These are phyloP conservation scores for Primulina eburnea DNA, from an alignment of 257 asterid genomes.

Conservation along the genomic window DNA sequence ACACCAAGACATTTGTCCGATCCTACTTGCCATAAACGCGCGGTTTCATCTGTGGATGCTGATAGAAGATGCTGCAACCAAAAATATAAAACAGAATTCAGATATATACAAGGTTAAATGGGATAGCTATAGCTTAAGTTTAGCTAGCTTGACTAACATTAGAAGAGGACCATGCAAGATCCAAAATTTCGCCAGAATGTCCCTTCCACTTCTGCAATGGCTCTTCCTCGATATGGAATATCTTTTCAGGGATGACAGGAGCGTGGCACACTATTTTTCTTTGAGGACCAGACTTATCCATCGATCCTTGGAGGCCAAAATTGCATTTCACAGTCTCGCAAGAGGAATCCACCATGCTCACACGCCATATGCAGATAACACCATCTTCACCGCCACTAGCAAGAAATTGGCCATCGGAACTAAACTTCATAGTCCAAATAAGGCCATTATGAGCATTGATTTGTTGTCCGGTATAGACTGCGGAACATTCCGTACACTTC, in stretches of 20 bases:
- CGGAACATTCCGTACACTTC: constrained; percentile 48
- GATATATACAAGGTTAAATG: background rate
- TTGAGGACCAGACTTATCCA: constrained; percentile 14
- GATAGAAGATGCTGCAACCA: constrained; percentile 65
- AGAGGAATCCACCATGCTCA: constrained; percentile 32
- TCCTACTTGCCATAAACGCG: constrained; percentile 66
- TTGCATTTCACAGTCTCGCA: constrained; percentile 23
- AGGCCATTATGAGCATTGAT: constrained; percentile 59
- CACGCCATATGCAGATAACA: constrained; percentile 63
- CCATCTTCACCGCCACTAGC: constrained; percentile 93
- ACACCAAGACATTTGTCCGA: constrained; percentile 51
- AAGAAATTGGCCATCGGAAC: constrained; percentile 67
- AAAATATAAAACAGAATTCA: constrained; percentile 18
- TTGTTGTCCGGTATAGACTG: constrained; percentile 52
- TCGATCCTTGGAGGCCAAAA: constrained; percentile 18
- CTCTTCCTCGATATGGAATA: constrained; percentile 53
- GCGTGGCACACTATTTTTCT: constrained; percentile 28
- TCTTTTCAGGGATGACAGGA: constrained; percentile 51
- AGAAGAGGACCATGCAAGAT: constrained; percentile 82
- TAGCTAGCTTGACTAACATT: constrained; percentile 45
- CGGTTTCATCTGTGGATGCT: constrained; percentile 72
- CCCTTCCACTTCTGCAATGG: constrained; percentile 56
- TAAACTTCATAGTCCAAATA: constrained; percentile 72
- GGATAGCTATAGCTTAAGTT: background rate
- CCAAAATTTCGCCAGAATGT: constrained; percentile 59